Percentiles rank a stretch among this genome's conserved stretches.
phyloP scores from a whole-genome alignment of 352 stramenopile species.

The Globisporangium nagaii region DNA sequence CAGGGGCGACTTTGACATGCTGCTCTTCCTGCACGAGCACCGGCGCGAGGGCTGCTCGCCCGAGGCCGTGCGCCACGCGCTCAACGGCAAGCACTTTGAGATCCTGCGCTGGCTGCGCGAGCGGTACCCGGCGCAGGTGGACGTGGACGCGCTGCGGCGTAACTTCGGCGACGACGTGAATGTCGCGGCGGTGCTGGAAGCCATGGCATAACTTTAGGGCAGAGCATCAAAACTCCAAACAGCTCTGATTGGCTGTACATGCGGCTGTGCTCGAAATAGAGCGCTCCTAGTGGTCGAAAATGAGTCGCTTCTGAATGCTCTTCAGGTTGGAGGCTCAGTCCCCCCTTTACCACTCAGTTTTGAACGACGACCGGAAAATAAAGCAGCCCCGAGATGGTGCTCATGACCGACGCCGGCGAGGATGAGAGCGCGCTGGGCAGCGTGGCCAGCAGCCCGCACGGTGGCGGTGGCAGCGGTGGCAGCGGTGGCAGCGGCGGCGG shows the following conservation, averaged over 20 bases:
- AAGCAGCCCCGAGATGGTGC: too few relatives aligned
- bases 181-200: background rate
- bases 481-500: background rate
- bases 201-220: background rate
- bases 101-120: slow-evolving; percentile 9
- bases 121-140: background rate
- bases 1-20: slow-evolving; percentile 20
- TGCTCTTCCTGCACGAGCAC: slow-evolving; percentile 18
- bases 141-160: background rate
- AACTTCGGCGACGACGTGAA: background rate
- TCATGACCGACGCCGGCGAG: too few relatives aligned
- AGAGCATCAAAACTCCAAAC: too few relatives aligned
- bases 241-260: too few relatives aligned
- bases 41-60: background rate
- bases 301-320: too few relatives aligned
- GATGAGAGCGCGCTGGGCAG: too few relatives aligned
- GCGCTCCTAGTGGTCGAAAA: too few relatives aligned
- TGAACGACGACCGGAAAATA: background rate
- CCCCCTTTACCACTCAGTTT: background rate
- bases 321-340: background rate
- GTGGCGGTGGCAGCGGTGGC: too few relatives aligned
- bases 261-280: too few relatives aligned
- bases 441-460: too few relatives aligned
- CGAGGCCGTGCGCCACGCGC: slow-evolving; percentile 3
- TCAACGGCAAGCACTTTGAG: slow-evolving; percentile 9